Evolutionary conservation across 2,329 filamentous ascomycete species (phyloP).

Genomic region (Xylaria sp.): DNA sequence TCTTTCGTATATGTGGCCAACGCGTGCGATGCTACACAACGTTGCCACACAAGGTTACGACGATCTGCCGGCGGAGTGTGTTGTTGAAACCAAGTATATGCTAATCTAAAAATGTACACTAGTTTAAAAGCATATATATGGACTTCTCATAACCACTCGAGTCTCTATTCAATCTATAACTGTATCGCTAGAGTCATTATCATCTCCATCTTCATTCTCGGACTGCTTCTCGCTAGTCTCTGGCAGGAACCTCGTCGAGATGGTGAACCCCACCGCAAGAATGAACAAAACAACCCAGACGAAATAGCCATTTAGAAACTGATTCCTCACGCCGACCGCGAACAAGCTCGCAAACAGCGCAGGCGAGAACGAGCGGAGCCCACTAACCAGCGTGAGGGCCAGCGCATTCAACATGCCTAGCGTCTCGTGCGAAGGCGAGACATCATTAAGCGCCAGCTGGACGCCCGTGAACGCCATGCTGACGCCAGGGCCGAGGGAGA

Average conservation of each 20-base stretch:
- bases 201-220: neutral
- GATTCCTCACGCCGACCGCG: slow-evolving; percentile 70
- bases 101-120: neutral
- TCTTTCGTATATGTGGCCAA: neutral
- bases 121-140: neutral
- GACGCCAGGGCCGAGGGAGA: slow-evolving; percentile 69
- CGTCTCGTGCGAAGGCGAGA: slow-evolving; percentile 70
- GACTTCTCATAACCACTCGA: neutral
- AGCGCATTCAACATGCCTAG: slow-evolving; percentile 79
- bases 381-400: slow-evolving; percentile 69
- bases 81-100: neutral
- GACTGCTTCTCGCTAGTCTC: slow-evolving; percentile 19
- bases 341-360: slow-evolving; percentile 74
- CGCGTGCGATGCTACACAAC: neutral
- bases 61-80: neutral
- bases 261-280: slow-evolving; percentile 41
- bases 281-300: slow-evolving; percentile 69
- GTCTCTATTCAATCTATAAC: neutral
- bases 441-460: slow-evolving; percentile 80
- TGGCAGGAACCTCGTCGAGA: slow-evolving; percentile 23
- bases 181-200: slow-evolving; percentile 5
- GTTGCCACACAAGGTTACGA: neutral
- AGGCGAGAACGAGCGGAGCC: slow-evolving; percentile 72
- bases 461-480: slow-evolving; percentile 76
- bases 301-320: slow-evolving; percentile 71